phyloP scores from a whole-genome alignment of 2,329 filamentous ascomycete species.

The Aquanectria penicillioides region DNA sequence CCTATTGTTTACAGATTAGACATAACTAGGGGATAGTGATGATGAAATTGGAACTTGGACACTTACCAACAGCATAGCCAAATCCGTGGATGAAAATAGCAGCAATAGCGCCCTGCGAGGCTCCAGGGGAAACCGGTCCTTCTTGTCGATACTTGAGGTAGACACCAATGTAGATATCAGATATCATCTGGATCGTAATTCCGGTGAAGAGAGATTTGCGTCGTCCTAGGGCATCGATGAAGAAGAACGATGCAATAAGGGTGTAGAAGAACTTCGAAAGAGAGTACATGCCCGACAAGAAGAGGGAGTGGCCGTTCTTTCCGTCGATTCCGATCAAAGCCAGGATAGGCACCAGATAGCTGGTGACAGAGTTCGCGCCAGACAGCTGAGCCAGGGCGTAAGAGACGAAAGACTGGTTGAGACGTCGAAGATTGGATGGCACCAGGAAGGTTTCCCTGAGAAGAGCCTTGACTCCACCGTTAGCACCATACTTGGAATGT shows the following conservation, averaged over 20 bases:
- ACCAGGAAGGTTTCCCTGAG: slow-evolving; percentile 51
- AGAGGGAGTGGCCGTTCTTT: slow-evolving; percentile 45
- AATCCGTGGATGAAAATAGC: slow-evolving; percentile 57
- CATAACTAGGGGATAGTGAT: too few species aligned
- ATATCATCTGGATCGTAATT: slow-evolving; percentile 50
- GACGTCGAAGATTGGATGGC: slow-evolving; percentile 50
- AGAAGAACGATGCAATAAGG: slow-evolving; percentile 54
- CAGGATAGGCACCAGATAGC: slow-evolving; percentile 56
- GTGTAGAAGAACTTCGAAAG: slow-evolving; percentile 55
- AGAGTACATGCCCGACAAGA: slow-evolving; percentile 54
- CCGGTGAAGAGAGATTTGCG: slow-evolving; percentile 50
- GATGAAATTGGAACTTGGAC: too few species aligned
- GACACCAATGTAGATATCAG: slow-evolving; percentile 52
- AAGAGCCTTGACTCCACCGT: slow-evolving; percentile 33
- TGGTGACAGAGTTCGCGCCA: slow-evolving; percentile 55
- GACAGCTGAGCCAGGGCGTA: slow-evolving; percentile 55
- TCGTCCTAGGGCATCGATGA: slow-evolving; percentile 55
- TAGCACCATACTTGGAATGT: slow-evolving; percentile 23
- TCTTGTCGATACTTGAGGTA: slow-evolving; percentile 49
- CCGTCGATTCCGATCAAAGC: slow-evolving; percentile 40
- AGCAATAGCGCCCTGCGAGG: slow-evolving; percentile 53
- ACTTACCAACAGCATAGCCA: slow-evolving; percentile 50
- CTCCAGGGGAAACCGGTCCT: slow-evolving; percentile 34
- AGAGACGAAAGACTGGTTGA: slow-evolving; percentile 50
- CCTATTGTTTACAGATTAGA: slow-evolving; percentile 22